These are phyloP conservation scores for Noccaea bulbosa DNA, from an alignment of 345 rosid species.

Conservation along the genomic window DNA sequence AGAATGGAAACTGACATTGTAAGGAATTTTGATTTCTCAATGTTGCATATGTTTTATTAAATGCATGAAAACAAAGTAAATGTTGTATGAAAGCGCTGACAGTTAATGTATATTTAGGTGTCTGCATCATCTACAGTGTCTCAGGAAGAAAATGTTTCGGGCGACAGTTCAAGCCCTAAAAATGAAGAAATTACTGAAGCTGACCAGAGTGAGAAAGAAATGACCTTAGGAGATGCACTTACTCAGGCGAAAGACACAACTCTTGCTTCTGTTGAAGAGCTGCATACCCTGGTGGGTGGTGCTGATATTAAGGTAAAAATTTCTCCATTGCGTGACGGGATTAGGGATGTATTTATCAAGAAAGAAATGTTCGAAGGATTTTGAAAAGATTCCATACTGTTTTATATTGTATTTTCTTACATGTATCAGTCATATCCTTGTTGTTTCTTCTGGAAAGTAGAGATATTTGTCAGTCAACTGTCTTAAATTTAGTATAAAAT, in stretches of 20 bases:
- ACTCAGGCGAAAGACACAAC: conserved; percentile 71
- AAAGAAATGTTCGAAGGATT: not conserved
- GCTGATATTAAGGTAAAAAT: conserved; percentile 89
- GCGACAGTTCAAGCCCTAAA: conserved; percentile 52
- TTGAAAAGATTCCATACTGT: conserved; percentile 12
- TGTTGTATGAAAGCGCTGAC: conserved; percentile 36
- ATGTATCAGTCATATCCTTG: not conserved
- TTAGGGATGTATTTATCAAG: conserved; percentile 19
- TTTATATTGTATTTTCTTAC: conserved; percentile 7
- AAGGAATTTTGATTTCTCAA: conserved; percentile 39
- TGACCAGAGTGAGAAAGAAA: conserved; percentile 66
- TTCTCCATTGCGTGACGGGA: conserved; percentile 4
- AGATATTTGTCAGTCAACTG: conserved; percentile 27
- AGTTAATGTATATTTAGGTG: conserved; percentile 58
- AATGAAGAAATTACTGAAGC: conserved; percentile 56
- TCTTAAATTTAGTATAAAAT: conserved; percentile 21
- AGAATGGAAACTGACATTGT: conserved; percentile 97
- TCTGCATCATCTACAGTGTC: conserved; percentile 56
- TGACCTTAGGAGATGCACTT: conserved; percentile 83
- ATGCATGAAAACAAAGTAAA: conserved; percentile 28
- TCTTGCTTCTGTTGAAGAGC: conserved; percentile 94
- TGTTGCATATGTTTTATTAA: conserved; percentile 21
- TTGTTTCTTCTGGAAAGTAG: conserved; percentile 32
- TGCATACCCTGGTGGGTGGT: conserved; percentile 93
- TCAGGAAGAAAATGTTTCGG: conserved; percentile 56